phyloP scores from a whole-genome alignment of 106 monocot genomes.

The Triglochin maritima region DNA sequence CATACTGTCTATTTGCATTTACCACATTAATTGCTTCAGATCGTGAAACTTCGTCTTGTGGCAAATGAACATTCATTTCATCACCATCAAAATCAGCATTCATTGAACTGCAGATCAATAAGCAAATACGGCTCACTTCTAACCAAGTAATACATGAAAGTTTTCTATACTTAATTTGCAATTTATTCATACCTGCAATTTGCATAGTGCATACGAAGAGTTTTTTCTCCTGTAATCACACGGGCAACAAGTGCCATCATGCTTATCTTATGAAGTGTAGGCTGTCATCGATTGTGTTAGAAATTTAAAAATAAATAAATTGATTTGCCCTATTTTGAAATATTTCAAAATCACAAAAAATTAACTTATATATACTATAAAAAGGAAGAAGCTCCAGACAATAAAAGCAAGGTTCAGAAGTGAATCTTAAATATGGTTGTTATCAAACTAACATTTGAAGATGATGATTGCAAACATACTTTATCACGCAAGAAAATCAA shows the following conservation, averaged over 20 bases:
- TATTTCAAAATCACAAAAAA: no score
- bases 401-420: no score
- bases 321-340: no score
- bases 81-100: conserved; percentile 99
- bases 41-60: conserved; percentile 97
- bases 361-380: no score
- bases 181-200: conserved; percentile 80
- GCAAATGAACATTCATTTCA: conserved; percentile 99
- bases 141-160: neutral
- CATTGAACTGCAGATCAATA: conserved; percentile 51
- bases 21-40: conserved; percentile 80
- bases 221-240: conserved; percentile 79
- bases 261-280: conserved; percentile 94
- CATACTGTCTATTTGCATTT: conserved; percentile 87
- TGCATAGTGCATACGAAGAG: conserved; percentile 96
- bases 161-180: neutral
- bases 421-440: no score
- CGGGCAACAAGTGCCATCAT: conserved; percentile 95
- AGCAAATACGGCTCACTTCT: neutral
- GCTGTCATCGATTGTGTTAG: conserved; percentile 27
- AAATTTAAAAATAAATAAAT: neutral
- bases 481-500: no score
- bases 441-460: no score
- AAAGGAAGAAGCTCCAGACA: no score
- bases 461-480: no score